phyloP scores from a whole-genome alignment of 768 basidiomycete species.

The Tricholoma matsutake region DNA sequence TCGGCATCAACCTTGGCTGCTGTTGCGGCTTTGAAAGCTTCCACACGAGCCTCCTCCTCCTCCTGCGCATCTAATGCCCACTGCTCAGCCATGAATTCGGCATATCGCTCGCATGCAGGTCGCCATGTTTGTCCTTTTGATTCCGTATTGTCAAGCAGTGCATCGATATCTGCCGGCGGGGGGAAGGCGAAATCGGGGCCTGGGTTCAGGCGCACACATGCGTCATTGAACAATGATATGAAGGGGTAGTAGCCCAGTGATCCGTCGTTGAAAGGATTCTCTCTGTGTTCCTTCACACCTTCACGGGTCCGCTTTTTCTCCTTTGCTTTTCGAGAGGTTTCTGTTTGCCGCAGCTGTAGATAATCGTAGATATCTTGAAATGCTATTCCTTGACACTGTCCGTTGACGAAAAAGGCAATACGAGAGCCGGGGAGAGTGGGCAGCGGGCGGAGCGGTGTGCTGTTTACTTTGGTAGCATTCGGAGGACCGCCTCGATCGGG shows the following conservation, averaged over 20 bases:
- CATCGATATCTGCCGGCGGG: conserved; percentile 77
- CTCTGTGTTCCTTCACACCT: conserved; percentile 70
- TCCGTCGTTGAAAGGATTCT: conserved; percentile 92
- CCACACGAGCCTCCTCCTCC: conserved; percentile 60
- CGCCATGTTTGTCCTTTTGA: conserved; percentile 57
- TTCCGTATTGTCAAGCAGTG: conserved; percentile 40
- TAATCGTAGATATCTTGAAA: conserved; percentile 90
- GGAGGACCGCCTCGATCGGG: conserved; percentile 53
- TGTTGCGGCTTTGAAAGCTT: conserved; percentile 37
- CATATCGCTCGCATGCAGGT: conserved; percentile 80
- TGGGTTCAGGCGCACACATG: conserved; percentile 79
- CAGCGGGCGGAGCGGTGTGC: conserved; percentile 54
- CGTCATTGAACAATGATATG: conserved; percentile 90
- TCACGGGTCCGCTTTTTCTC: conserved; percentile 62
- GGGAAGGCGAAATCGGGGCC: conserved; percentile 84
- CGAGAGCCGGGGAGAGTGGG: conserved; percentile 69
- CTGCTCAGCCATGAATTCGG: conserved; percentile 83
- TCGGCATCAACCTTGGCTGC: conserved; percentile 44
- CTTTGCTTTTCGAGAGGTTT: conserved; percentile 59
- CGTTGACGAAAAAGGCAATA: conserved; percentile 91
- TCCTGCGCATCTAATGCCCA: conserved; percentile 73
- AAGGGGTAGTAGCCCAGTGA: conserved; percentile 94
- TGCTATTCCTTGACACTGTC: conserved; percentile 77
- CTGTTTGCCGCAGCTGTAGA: conserved; percentile 69
- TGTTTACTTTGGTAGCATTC: conserved; percentile 33